A percentile compares a stretch with the other conserved stretches of the same genome.
These are phyloP conservation scores for Mortierella sp. DNA, from an alignment of 371 early-diverging fungal species.

Conservation along the genomic window DNA sequence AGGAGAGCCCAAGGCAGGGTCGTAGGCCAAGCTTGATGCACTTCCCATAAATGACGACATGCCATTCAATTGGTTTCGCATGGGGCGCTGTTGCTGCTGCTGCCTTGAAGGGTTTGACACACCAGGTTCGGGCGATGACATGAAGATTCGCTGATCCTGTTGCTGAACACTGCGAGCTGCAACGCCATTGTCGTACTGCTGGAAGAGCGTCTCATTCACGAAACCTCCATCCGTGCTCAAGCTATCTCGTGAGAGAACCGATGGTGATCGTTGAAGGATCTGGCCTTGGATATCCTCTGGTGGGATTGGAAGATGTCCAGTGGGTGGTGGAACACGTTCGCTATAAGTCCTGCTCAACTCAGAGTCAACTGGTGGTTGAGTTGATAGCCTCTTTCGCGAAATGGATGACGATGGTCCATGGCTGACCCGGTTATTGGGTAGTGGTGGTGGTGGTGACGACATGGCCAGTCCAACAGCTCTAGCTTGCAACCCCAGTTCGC, in stretches of 20 bases:
- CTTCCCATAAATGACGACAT: constrained; percentile 27
- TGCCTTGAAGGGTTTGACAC: background rate
- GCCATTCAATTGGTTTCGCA: constrained; percentile 9
- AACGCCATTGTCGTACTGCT: constrained; percentile 15
- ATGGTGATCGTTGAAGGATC: constrained; percentile 5
- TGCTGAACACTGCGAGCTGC: background rate
- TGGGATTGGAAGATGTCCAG: constrained; percentile 22
- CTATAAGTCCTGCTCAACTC: constrained; percentile 30
- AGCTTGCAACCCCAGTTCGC: constrained; percentile 46
- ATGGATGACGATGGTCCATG: background rate
- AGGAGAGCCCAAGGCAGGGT: constrained; percentile 17
- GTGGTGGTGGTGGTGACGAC: background rate
- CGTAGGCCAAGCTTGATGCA: constrained; percentile 22
- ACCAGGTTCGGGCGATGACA: constrained; percentile 18
- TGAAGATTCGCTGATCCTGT: constrained; percentile 11
- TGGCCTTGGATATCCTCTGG: constrained; percentile 18
- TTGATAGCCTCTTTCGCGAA: background rate
- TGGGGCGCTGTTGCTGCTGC: constrained; percentile 23
- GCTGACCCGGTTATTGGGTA: background rate
- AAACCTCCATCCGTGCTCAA: constrained; percentile 40
- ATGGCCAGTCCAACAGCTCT: constrained; percentile 41
- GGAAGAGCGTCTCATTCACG: constrained; percentile 27
- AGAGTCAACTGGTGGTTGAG: constrained; percentile 10
- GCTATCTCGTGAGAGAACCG: constrained; percentile 29
- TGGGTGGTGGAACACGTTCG: constrained; percentile 23